Evolutionary conservation across 2,329 filamentous ascomycete species (phyloP), one percentile per base, ranked within the genome.

Genomic region (Canariomyces notabilis): DNA sequence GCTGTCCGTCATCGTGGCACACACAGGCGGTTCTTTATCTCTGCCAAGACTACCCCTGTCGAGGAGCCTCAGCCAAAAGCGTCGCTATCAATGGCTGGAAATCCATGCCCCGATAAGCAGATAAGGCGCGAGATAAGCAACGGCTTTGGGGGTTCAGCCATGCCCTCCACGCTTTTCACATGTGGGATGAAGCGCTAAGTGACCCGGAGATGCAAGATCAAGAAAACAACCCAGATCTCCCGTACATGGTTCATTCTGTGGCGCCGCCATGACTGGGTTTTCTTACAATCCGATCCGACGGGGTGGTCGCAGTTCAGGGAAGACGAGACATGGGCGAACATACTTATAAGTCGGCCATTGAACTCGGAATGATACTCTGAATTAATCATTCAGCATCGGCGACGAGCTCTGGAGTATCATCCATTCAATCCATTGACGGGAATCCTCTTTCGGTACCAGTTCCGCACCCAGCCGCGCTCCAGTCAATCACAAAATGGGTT

Each of bases 11-110:
- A 15, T 8, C 18, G 21, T 18, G 42, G 21, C 14, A 29, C 18
- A 4, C n/a, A n/a, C n/a, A n/a, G n/a, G n/a, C n/a, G n/a, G n/a
- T n/a, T 12, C 33, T 44, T 48, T 48, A 48, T 48, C 46, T 48
- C 41, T 37, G 46, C 46, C 46, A 48, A 48, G 46, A 12, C 37
- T 18, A 32, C 31, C 46, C 46, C 46, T 44, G 32, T 22, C 36
- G 6, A 16, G 26, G 46, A 48, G 46, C 46, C 46, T 44, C 47
- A 45, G 33, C 26, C 26, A 29, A 29, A n/a, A 29, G 26, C 9
- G 26, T 12, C 26, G 26, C 26, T 29, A 12, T 9, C 26, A 29
- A 29, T 29, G 26, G 26, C 26, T 29, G 7, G 26, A 12, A 29
- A 12, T 8, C 26, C 26, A 29, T 12, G 26, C 26, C 26, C 34